Base-by-base conservation (phyloP, 83 land plant genomes). In the Picea abies region DNA sequence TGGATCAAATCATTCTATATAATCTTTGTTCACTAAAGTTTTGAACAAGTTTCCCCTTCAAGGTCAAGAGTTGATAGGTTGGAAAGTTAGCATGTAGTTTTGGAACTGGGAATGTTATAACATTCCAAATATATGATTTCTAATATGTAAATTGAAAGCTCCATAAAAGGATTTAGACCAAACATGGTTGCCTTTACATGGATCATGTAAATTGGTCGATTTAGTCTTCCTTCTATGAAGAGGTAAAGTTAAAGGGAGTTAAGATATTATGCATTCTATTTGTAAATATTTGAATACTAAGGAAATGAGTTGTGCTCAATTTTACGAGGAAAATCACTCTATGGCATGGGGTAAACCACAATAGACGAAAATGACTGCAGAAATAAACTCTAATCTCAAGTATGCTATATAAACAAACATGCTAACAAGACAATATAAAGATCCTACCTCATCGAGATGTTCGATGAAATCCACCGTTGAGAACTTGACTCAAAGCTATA, bases 191-290 rank as follows among this genome's bases (percentile, higher is more conserved):
- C 47, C 20, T 4, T 69, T 2, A 37, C 15, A 2, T 69, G 37
- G 41, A 69, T 37, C 7, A 71, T 71, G 4, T 71, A 22, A 9
- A 39, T 19, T 39, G 22, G 23, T 11, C 20, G 76, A n/a, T 16
- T 41, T 71, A 39, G 76, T 44, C 16, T 93, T 94, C 79, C 95
- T 93, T 3, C 89, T 93, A 22, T 93, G 95, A 41, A 85, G 92
- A 61, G 93, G 95, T 6, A 22, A 86, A 29, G 82, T 93, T 3
- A 79, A 77, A 11, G 86, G 89, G 0, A n/a, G n/a, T n/a, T n/a
- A n/a, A n/a, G n/a, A n/a, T 44, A 44, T 90, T 72, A 84, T 85
- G 23, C 85, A 90, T 44, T 19, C 84, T 63, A 94, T 92, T 22
- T 87, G 96, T 25, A 66, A 29, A 67, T 85, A 86, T 83, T 88